phyloP scores from a whole-genome alignment of 129 eudicot species.

The Deinandra increscens region DNA sequence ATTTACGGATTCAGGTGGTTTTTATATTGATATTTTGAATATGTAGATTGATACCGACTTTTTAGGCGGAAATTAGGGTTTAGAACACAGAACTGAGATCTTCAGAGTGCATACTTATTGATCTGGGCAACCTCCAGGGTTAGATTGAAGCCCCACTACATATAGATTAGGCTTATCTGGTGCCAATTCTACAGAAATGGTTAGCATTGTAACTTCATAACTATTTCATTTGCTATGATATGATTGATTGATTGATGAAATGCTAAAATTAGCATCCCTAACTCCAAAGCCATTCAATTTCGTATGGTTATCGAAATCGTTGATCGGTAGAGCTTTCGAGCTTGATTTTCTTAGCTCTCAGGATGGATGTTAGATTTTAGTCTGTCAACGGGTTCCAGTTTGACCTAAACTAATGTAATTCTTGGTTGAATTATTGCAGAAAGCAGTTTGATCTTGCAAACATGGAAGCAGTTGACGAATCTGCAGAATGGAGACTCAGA shows the following conservation, averaged over 20 bases:
- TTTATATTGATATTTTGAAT: neutral
- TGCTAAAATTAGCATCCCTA: neutral
- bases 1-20: neutral
- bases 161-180: neutral
- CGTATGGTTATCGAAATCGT: neutral
- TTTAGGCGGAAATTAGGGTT: slow-evolving; percentile 19
- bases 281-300: neutral
- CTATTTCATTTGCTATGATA: neutral
- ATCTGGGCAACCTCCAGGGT: neutral
- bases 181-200: neutral
- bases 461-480: slow-evolving; percentile 96
- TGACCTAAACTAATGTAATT: neutral
- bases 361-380: neutral
- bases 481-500: slow-evolving; percentile 94
- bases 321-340: neutral
- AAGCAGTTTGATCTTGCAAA: slow-evolving; percentile 85
- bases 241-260: neutral
- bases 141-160: neutral
- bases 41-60: slow-evolving; percentile 1
- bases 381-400: neutral
- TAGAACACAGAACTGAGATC: neutral
- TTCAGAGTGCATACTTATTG: neutral
- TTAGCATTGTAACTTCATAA: neutral
- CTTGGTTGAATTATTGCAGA: slow-evolving; percentile 43
- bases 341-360: neutral